Evolutionary conservation across 2,329 filamentous ascomycete genomes (phyloP).

Genomic region (Pseudohalonectria lignicola): DNA sequence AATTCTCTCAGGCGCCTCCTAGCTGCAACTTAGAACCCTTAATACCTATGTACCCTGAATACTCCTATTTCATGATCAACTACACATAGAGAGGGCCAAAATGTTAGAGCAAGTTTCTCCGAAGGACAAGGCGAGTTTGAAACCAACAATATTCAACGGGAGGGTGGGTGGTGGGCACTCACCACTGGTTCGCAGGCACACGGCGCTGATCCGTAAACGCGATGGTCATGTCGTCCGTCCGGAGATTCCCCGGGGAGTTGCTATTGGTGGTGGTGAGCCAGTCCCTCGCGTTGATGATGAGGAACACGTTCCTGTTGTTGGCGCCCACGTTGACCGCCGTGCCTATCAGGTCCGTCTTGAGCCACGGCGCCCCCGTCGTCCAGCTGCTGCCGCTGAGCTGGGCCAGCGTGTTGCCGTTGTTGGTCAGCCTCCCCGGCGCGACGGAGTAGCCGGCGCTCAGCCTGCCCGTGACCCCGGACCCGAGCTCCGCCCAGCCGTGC

Average conservation of each 20-base stretch:
- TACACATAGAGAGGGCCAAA: too few species aligned
- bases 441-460: conserved; percentile 1
- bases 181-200: neutral
- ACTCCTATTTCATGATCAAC: too few species aligned
- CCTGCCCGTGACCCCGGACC: neutral
- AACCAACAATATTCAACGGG: too few species aligned
- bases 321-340: neutral
- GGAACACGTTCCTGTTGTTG: neutral
- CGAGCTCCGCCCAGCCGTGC: conserved; percentile 2
- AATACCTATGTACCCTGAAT: too few species aligned
- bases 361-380: neutral
- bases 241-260: neutral
- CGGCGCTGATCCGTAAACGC: conserved; percentile 2
- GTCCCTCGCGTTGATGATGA: neutral
- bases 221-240: conserved; percentile 1
- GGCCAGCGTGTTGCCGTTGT: neutral
- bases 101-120: too few species aligned
- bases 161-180: too few species aligned
- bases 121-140: too few species aligned
- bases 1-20: too few species aligned
- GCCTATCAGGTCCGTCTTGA: neutral
- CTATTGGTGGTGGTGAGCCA: neutral
- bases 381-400: neutral
- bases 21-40: too few species aligned
- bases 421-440: neutral